These are phyloP conservation scores for Globisporangium takayamanum DNA, from an alignment of 352 stramenopile species.

Conservation along the genomic window DNA sequence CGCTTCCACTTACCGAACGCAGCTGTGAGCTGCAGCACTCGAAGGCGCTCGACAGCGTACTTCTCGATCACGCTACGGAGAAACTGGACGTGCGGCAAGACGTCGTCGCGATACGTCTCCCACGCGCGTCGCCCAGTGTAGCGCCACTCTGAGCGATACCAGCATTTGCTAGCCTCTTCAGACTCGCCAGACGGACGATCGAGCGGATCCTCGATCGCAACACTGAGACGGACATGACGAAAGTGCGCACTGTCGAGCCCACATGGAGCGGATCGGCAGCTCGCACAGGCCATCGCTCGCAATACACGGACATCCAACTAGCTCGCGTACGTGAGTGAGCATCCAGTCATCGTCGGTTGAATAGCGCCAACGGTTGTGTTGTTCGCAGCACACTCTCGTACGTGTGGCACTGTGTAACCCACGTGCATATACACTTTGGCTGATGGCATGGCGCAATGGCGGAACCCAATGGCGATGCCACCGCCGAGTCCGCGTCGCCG, in stretches of 20 bases:
- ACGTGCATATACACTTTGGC: not conserved
- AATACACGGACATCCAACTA: not conserved
- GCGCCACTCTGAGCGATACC: no score
- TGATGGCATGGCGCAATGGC: constrained; percentile 7
- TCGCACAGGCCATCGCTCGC: not conserved
- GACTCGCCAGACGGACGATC: no score
- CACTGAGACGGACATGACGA: no score
- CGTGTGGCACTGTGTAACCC: not conserved
- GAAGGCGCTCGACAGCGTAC: not conserved
- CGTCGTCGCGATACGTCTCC: not conserved
- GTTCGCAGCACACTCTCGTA: not conserved
- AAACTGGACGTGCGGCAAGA: not conserved
- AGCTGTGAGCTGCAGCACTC: not conserved
- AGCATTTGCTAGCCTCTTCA: no score
- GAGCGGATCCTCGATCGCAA: no score
- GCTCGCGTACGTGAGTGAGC: no score
- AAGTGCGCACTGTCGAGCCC: no score
- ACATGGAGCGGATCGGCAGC: no score
- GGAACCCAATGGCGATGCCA: not conserved
- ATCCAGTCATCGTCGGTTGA: no score
- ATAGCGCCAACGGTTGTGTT: not conserved
- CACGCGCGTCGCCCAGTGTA: not conserved
- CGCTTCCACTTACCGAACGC: not conserved
- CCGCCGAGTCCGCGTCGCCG: not conserved
- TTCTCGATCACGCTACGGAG: not conserved